Percentiles rank a stretch among this genome's conserved stretches.
phyloP scores from a whole-genome alignment of 805 yeast genomes.

The Lachancea sp. region DNA sequence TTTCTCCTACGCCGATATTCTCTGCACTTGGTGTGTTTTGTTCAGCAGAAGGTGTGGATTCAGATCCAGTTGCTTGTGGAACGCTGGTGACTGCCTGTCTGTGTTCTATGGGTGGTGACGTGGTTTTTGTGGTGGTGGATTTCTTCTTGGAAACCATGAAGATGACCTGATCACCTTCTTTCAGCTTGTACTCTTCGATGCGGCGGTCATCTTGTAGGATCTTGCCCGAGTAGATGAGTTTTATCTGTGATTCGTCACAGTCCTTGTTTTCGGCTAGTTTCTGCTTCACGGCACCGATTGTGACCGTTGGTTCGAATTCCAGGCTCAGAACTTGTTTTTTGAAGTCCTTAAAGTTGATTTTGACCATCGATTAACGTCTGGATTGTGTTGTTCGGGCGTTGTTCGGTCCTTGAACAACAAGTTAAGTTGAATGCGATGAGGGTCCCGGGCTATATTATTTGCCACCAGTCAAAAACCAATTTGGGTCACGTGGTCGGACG shows the following conservation, averaged over 20 bases:
- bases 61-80: conserved; percentile 3
- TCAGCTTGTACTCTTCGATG: conserved; percentile 64
- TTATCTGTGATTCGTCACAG: conserved; percentile 67
- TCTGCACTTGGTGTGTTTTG: too few relatives aligned
- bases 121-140: conserved; percentile 20
- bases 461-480: neutral
- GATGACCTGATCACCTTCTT: conserved; percentile 80
- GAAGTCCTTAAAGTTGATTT: conserved; percentile 66
- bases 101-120: conserved; percentile 22
- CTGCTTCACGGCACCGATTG: conserved; percentile 66
- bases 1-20: conserved; percentile 28
- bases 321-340: conserved; percentile 82
- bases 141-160: conserved; percentile 74
- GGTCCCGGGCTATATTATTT: neutral
- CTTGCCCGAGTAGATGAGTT: conserved; percentile 88
- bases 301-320: conserved; percentile 63
- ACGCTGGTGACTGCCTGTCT: conserved; percentile 20
- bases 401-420: neutral
- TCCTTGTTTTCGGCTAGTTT: conserved; percentile 61
- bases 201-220: conserved; percentile 80
- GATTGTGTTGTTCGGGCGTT: neutral
- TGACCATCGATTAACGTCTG: conserved; percentile 6
- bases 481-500: neutral
- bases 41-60: conserved; percentile 4
- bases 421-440: neutral